phyloP scores from a whole-genome alignment of 768 basidiomycete genomes.

The Boletus rubropictus region DNA sequence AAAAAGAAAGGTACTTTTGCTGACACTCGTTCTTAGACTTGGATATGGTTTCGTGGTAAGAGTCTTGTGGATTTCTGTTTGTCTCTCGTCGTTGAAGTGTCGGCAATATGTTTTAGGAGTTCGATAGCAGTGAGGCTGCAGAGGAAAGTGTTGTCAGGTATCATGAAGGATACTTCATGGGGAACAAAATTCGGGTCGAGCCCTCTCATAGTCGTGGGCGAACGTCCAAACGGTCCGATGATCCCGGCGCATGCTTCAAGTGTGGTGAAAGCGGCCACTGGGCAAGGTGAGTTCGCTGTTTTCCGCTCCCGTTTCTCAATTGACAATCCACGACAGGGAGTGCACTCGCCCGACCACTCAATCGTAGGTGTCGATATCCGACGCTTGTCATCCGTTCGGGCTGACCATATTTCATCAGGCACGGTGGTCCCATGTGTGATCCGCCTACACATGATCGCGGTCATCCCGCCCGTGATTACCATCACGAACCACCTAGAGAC shows the following conservation, averaged over 20 bases:
- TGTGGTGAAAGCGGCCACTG: conserved; percentile 85
- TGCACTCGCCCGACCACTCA: conserved; percentile 52
- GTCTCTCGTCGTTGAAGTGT: not conserved
- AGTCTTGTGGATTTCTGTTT: conserved; percentile 1
- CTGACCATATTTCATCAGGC: conserved; percentile 24
- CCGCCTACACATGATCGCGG: conserved; percentile 54
- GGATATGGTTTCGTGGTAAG: conserved; percentile 90
- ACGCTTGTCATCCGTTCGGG: not conserved
- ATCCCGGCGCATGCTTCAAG: conserved; percentile 84
- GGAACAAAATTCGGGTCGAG: conserved; percentile 87
- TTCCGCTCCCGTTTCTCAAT: not conserved
- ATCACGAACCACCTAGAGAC: conserved; percentile 35
- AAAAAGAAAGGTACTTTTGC: conserved; percentile 6
- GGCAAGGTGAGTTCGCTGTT: conserved; percentile 58
- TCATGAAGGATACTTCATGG: conserved; percentile 87
- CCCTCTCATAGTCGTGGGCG: conserved; percentile 79
- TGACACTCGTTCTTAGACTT: conserved; percentile 41
- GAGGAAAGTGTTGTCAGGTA: conserved; percentile 86
- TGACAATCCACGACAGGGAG: conserved; percentile 45
- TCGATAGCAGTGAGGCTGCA: conserved; percentile 72
- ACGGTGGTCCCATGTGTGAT: conserved; percentile 42
- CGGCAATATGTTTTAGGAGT: conserved; percentile 54
- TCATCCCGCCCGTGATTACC: conserved; percentile 49
- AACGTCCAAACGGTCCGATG: conserved; percentile 75
- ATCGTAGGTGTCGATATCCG: conserved; percentile 39